Conservation (phyloP, 352 stramenopile species). For the Achlya hypogyna region DNA sequence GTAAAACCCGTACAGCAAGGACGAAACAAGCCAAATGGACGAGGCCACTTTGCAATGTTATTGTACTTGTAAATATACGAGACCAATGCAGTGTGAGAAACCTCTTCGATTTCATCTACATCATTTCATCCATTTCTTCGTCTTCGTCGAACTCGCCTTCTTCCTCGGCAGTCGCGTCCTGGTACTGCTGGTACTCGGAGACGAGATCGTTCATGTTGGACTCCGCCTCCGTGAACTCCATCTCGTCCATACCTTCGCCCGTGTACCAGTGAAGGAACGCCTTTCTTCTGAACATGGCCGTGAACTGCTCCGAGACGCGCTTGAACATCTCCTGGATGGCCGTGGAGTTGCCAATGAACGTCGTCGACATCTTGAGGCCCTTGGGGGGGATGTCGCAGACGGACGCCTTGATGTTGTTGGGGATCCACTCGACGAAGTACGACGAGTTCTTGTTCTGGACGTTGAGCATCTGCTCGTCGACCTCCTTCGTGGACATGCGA, state of each 20-base stretch:
- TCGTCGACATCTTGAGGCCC: conserved; percentile 97
- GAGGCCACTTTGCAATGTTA: conserved; percentile 25
- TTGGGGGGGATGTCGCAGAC: conserved; percentile 98
- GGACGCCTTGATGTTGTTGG: conserved; percentile 99
- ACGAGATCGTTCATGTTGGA: conserved; percentile 99
- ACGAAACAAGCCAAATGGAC: conserved; percentile 3
- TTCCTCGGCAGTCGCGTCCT: conserved; percentile 98
- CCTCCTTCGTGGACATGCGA: conserved; percentile 98
- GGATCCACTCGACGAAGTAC: conserved; percentile 99
- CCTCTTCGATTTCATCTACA: conserved; percentile 53
- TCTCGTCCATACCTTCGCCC: conserved; percentile 99
- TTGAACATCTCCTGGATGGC: conserved; percentile 99
- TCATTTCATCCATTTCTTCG: conserved; percentile 91
- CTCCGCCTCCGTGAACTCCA: conserved; percentile 99
- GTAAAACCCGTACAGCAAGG: not conserved
- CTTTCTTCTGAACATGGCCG: conserved; percentile 99
- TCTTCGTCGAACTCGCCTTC: conserved; percentile 96
- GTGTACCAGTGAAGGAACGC: conserved; percentile 99
- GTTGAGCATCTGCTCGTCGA: conserved; percentile 99
- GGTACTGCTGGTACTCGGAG: conserved; percentile 99
- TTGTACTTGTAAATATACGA: conserved; percentile 54
- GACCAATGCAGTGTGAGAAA: conserved; percentile 36
- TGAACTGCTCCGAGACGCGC: conserved; percentile 99
- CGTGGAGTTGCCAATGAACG: conserved; percentile 99
- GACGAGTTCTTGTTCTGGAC: conserved; percentile 99